Evolutionary conservation across 495 filamentous ascomycete species (phyloP).

Genomic region (Geoglossum glabrum): DNA sequence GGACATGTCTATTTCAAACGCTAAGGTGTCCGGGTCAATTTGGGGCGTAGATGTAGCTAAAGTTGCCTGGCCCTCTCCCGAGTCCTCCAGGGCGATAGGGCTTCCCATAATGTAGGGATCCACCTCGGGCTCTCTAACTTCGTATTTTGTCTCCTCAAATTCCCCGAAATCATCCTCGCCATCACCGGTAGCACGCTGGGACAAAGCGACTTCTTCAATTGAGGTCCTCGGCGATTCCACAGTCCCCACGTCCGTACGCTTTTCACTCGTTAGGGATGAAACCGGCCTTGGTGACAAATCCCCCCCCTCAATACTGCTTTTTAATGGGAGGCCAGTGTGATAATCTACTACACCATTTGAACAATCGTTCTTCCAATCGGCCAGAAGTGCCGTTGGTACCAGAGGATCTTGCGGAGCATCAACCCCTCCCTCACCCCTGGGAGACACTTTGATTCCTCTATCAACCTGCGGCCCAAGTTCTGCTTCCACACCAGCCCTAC

Average conservation of each 20-base stretch:
- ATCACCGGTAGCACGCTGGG: slow-evolving; percentile 1
- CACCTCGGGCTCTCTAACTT: slow-evolving; percentile 13
- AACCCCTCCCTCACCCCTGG: neutral
- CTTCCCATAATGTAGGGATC: slow-evolving; percentile 1
- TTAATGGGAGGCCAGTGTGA: neutral
- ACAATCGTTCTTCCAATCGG: neutral
- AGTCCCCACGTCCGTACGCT: neutral
- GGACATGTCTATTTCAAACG: neutral
- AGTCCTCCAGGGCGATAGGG: slow-evolving; percentile 1
- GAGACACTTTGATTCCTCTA: neutral
- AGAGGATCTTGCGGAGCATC: neutral
- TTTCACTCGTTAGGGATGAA: neutral
- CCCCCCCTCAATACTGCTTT: neutral
- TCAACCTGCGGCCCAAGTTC: neutral
- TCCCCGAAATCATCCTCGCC: slow-evolving; percentile 29
- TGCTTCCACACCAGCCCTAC: neutral
- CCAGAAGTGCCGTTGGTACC: neutral
- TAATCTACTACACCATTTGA: neutral
- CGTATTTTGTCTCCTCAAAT: slow-evolving; percentile 20
- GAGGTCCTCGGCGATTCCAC: neutral
- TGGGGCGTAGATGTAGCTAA: neutral
- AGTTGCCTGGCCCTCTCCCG: slow-evolving; percentile 6
- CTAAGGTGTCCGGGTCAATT: neutral
- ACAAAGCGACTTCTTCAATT: neutral
- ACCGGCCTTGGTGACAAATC: neutral